These are phyloP conservation scores for Suillus subalutaceus DNA, from an alignment of 768 basidiomycete genomes.

Conservation along the genomic window DNA sequence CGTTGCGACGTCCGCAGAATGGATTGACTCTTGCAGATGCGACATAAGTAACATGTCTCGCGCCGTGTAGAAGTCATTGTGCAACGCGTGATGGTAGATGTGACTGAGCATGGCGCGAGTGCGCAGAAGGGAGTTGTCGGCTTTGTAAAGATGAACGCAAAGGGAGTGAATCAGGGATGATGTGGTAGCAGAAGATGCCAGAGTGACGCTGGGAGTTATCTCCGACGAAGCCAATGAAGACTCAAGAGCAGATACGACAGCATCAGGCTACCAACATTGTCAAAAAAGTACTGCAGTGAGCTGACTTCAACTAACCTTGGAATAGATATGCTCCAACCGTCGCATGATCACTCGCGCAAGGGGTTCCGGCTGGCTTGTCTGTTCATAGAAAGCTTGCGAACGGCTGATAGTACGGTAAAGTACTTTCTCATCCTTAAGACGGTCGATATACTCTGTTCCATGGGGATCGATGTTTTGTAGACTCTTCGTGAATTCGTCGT, in stretches of 20 bases:
- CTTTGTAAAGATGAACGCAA: constrained; percentile 91
- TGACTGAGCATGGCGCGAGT: constrained; percentile 98
- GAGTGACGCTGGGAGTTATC: constrained; percentile 63
- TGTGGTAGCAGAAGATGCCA: constrained; percentile 57
- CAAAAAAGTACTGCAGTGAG: not conserved
- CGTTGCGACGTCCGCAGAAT: constrained; percentile 94
- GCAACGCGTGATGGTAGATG: constrained; percentile 95
- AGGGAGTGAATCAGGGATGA: constrained; percentile 84
- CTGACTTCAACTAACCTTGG: constrained; percentile 64
- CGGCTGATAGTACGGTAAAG: constrained; percentile 93
- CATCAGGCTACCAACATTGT: constrained; percentile 70
- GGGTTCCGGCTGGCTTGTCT: constrained; percentile 75
- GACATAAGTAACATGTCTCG: constrained; percentile 99
- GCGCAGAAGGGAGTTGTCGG: constrained; percentile 86
- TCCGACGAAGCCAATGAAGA: constrained; percentile 59
- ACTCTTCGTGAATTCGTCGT: constrained; percentile 97
- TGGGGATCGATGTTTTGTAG: constrained; percentile 98
- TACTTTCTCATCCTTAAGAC: constrained; percentile 93
- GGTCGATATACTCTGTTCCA: constrained; percentile 97
- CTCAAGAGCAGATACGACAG: constrained; percentile 90
- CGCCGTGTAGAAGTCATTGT: constrained; percentile 95
- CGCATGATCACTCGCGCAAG: constrained; percentile 91
- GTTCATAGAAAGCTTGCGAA: constrained; percentile 90
- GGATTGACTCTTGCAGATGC: constrained; percentile 95
- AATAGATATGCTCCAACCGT: constrained; percentile 96